phyloP scores from a whole-genome alignment of 139 green algal genomes.

The Tetradesmus lagerheimii region DNA sequence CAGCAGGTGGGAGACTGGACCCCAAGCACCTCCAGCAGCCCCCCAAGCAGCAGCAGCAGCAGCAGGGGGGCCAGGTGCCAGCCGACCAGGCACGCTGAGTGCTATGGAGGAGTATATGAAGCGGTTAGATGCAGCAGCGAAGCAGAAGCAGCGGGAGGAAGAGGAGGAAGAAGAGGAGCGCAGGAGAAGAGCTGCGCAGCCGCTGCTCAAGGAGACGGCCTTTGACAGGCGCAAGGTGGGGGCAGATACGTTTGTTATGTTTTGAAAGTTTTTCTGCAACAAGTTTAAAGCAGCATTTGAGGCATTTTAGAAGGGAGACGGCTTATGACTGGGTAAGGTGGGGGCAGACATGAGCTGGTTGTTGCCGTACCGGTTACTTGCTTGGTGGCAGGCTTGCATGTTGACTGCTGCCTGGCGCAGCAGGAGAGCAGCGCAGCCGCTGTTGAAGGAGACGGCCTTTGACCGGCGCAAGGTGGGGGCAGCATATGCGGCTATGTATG shows the following conservation, averaged over 20 bases:
- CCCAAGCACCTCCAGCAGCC: background rate
- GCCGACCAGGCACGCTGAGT: slow-evolving; percentile 56
- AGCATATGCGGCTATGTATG: too few species aligned
- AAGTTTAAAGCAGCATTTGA: too few species aligned
- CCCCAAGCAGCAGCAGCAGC: background rate
- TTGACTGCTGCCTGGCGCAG: slow-evolving; percentile 50
- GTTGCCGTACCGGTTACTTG: too few species aligned
- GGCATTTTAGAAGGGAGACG: too few species aligned
- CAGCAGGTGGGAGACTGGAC: background rate
- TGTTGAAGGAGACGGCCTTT: slow-evolving; percentile 75
- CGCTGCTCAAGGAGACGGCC: slow-evolving; percentile 73
- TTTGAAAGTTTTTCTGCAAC: too few species aligned
- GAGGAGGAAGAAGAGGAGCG: slow-evolving; percentile 58
- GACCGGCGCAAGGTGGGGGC: slow-evolving; percentile 68
- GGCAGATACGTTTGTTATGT: too few species aligned
- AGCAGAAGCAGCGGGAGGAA: slow-evolving; percentile 7
- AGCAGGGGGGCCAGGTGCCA: background rate
- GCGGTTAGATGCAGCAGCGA: slow-evolving; percentile 5
- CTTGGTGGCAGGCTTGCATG: background rate
- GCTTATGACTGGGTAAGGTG: too few species aligned
- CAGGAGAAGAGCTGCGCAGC: slow-evolving; percentile 5
- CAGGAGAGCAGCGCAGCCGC: background rate
- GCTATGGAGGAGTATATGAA: slow-evolving; percentile 75
- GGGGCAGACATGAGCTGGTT: too few species aligned
- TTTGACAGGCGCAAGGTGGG: slow-evolving; percentile 73